Percentiles rank a stretch among this genome's conserved stretches.
Conservation (phyloP, 495 filamentous ascomycete genomes). For the Annulohypoxylon moriforme region DNA sequence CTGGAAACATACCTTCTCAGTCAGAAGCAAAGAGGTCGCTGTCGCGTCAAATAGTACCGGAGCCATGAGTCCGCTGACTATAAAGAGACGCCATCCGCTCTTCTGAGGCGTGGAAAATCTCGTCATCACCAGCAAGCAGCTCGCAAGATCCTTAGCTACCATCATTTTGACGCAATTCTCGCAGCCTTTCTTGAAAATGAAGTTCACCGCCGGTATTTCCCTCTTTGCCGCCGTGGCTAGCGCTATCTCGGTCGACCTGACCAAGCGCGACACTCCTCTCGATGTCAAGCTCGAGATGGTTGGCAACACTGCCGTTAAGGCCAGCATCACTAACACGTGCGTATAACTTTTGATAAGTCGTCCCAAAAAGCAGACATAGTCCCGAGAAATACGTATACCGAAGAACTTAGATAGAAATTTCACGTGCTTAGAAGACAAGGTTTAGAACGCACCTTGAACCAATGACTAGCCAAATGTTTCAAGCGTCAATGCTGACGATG, state of each 20-base stretch:
- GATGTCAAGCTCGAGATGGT: conserved; percentile 64
- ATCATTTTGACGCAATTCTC: neutral
- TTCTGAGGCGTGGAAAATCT: conserved; percentile 11
- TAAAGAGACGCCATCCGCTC: conserved; percentile 25
- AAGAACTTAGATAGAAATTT: neutral
- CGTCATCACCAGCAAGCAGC: conserved; percentile 26
- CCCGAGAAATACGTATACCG: neutral
- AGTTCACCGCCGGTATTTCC: conserved; percentile 51
- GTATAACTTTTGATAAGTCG: neutral
- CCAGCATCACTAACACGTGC: conserved; percentile 67
- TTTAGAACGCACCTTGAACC: neutral
- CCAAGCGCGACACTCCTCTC: conserved; percentile 58
- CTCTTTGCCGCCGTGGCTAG: conserved; percentile 59
- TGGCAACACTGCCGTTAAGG: conserved; percentile 68
- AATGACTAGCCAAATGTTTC: neutral
- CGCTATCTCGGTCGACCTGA: conserved; percentile 57
- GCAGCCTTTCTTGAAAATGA: conserved; percentile 46
- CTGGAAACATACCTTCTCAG: conserved; percentile 27
- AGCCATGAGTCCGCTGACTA: conserved; percentile 25
- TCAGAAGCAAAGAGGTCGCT: neutral
- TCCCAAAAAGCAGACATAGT: neutral
- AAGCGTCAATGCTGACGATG: conserved; percentile 8
- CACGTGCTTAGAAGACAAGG: neutral
- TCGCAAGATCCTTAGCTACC: conserved; percentile 19
- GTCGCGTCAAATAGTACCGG: conserved; percentile 16